Evolutionary conservation across 306 rosid genomes (phyloP).

Genomic region (Cyamopsis tetragonoloba): DNA sequence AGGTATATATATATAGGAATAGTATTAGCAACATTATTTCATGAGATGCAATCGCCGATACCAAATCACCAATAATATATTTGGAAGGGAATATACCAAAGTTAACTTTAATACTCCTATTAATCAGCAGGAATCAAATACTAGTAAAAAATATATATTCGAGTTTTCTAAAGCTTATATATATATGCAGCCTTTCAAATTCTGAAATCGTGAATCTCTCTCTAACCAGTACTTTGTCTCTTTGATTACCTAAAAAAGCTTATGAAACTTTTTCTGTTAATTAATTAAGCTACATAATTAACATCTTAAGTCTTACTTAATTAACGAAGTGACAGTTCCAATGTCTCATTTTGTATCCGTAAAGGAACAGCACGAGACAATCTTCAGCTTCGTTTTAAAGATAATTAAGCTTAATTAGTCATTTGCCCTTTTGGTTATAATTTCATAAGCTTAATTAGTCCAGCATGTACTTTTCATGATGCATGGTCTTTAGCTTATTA

Average conservation of each 20-base stretch:
- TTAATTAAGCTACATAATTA: neutral
- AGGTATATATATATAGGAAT: conserved; percentile 37
- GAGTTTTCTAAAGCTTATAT: neutral
- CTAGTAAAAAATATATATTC: neutral
- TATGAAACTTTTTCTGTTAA: neutral
- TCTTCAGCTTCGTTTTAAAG: neutral
- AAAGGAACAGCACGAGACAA: conserved; percentile 8
- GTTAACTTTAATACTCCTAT: no score
- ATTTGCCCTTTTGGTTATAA: conserved; percentile 11
- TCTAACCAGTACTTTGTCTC: conserved; percentile 5
- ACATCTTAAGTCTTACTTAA: conserved; percentile 5
- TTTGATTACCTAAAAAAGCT: neutral
- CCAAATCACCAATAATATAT: neutral
- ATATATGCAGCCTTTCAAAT: conserved; percentile 8
- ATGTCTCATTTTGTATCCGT: neutral
- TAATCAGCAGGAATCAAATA: neutral
- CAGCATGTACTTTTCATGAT: neutral
- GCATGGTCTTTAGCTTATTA: no score
- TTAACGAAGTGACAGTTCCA: conserved; percentile 17
- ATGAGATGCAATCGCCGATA: neutral
- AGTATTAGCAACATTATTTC: neutral
- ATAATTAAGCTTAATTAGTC: neutral
- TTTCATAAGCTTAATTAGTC: neutral
- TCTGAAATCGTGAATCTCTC: conserved; percentile 18
- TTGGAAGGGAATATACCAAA: neutral